phyloP scores from a whole-genome alignment of 2,329 filamentous ascomycete species.

The Onygenales sp. region DNA sequence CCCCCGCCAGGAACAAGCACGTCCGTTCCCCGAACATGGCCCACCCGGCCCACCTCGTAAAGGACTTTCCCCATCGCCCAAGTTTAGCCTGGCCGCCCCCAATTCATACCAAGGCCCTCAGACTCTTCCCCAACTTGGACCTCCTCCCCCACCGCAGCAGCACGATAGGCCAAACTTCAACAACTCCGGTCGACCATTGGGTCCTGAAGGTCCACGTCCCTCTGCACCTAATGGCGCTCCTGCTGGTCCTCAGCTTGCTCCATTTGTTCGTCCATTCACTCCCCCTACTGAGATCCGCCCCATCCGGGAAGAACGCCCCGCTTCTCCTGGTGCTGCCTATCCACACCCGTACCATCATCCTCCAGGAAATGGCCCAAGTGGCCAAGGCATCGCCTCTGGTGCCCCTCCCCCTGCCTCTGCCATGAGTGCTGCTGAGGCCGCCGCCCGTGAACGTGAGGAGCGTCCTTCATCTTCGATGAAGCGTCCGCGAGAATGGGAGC shows the following conservation, averaged over 20 bases:
- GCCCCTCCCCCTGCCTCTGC: conserved; percentile 58
- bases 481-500: conserved; percentile 86
- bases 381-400: conserved; percentile 55
- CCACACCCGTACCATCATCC: conserved; percentile 69
- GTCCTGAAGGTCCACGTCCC: conserved; percentile 44
- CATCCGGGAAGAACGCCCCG: conserved; percentile 71
- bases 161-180: conserved; percentile 23
- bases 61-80: conserved; percentile 50
- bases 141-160: conserved; percentile 18
- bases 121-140: conserved; percentile 43
- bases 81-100: conserved; percentile 45
- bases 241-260: conserved; percentile 53
- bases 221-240: conserved; percentile 44
- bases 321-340: conserved; percentile 85
- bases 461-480: conserved; percentile 75
- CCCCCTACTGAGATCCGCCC: conserved; percentile 77
- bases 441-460: conserved; percentile 48
- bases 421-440: conserved; percentile 58
- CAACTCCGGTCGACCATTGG: conserved; percentile 32
- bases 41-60: conserved; percentile 47
- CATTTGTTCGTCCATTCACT: conserved; percentile 64
- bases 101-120: conserved; percentile 41
- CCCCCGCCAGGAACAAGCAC: conserved; percentile 63
- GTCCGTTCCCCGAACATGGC: conserved; percentile 57
- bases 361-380: conserved; percentile 38